phyloP scores from a whole-genome alignment of 2,329 filamentous ascomycete species.

The Diaporthe destruens region DNA sequence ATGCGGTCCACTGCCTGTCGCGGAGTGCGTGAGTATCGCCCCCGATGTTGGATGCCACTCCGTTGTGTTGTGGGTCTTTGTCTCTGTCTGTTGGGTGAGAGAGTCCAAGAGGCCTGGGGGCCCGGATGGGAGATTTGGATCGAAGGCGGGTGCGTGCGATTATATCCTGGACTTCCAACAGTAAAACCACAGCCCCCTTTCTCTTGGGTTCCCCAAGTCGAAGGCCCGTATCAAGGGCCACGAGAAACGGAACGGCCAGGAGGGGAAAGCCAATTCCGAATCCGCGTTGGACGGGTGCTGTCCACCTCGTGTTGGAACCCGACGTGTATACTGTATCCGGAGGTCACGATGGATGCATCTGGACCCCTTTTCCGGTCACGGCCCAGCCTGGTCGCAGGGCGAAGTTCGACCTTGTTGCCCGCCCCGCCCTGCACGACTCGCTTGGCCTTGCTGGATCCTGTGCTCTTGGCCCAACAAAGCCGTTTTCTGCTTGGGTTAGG shows the following conservation, averaged over 20 bases:
- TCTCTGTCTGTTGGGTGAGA: conserved; percentile 1
- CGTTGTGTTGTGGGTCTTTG: conserved; percentile 12
- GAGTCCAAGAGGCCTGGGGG: not conserved
- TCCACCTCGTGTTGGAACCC: conserved; percentile 29
- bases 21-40: conserved; percentile 21
- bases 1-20: conserved; percentile 12
- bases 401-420: conserved; percentile 20
- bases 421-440: conserved; percentile 34
- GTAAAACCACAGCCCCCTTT: conserved; percentile 28
- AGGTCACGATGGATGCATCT: conserved; percentile 33
- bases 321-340: conserved; percentile 34
- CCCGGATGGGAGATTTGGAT: conserved; percentile 23
- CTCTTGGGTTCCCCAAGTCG: not conserved
- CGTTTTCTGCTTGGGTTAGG: conserved; percentile 8
- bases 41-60: conserved; percentile 27
- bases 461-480: conserved; percentile 20
- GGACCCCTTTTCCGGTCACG: conserved; percentile 32
- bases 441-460: conserved; percentile 15
- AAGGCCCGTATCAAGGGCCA: conserved; percentile 1
- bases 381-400: conserved; percentile 16
- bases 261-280: conserved; percentile 5
- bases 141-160: conserved; percentile 25
- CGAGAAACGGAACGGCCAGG: conserved; percentile 24
- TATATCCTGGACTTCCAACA: conserved; percentile 31
- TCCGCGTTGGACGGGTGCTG: conserved; percentile 19